Conservation (phyloP, 257 asterid genomes). For the Paulownia fortunei region DNA sequence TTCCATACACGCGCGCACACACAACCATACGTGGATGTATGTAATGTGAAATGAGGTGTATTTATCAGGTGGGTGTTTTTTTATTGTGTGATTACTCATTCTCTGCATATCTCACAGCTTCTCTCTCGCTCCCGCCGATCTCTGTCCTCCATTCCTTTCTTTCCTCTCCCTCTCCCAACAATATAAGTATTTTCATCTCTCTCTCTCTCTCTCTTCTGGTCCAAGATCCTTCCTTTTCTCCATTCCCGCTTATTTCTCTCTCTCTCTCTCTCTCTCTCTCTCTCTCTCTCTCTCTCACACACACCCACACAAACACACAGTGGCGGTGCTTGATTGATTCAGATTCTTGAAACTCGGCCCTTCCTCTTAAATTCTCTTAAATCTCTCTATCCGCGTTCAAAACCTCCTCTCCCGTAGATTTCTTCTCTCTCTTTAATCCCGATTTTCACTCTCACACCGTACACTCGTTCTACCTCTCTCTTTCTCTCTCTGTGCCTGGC, state of each 20-base stretch:
- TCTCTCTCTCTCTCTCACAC: not conserved
- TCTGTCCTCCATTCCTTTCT: conserved; percentile 1
- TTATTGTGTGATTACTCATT: not conserved
- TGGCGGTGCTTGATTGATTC: not conserved
- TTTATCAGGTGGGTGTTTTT: not conserved
- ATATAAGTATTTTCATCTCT: not conserved
- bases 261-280: not conserved
- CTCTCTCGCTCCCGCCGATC: conserved; percentile 3
- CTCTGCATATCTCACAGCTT: not conserved
- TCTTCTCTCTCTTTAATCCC: conserved; percentile 18
- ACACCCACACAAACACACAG: not conserved
- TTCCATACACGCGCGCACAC: conserved; percentile 10
- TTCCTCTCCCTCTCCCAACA: not conserved
- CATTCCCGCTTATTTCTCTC: not conserved
- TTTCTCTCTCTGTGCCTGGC: not conserved
- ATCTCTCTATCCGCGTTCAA: not conserved
- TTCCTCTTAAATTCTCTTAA: too few relatives aligned
- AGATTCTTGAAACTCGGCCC: not conserved
- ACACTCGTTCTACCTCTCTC: not conserved
- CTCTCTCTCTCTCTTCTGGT: not conserved
- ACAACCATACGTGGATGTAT: not conserved
- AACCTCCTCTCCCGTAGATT: not conserved
- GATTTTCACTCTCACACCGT: conserved; percentile 16
- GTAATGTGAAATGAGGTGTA: not conserved
- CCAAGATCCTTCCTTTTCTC: not conserved